phyloP scores from a whole-genome alignment of 768 basidiomycete species.

The Porpolomopsis calyptriformis region DNA sequence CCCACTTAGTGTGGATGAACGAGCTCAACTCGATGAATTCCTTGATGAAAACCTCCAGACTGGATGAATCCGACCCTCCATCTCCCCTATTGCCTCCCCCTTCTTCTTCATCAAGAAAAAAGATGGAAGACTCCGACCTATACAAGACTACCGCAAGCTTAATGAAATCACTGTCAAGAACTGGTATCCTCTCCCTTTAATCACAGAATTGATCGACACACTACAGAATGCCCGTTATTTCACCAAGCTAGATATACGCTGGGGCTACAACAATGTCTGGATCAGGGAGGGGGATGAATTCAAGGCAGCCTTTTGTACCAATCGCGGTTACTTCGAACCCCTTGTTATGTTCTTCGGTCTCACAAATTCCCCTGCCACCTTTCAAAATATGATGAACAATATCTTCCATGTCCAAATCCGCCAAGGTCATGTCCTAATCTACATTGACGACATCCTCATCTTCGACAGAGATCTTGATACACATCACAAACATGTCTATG shows the following conservation, averaged over 20 bases:
- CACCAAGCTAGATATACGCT: slow-evolving; percentile 28
- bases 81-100: slow-evolving; percentile 15
- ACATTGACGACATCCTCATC: slow-evolving; percentile 36
- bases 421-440: slow-evolving; percentile 22
- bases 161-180: slow-evolving; percentile 28
- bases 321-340: slow-evolving; percentile 7
- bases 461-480: slow-evolving; percentile 14
- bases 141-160: slow-evolving; percentile 25
- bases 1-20: slow-evolving; percentile 14
- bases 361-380: slow-evolving; percentile 17
- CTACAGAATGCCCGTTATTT: slow-evolving; percentile 18
- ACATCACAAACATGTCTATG: slow-evolving; percentile 10
- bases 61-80: slow-evolving; percentile 17
- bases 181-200: slow-evolving; percentile 26
- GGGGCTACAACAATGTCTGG: slow-evolving; percentile 12
- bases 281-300: slow-evolving; percentile 9
- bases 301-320: slow-evolving; percentile 10
- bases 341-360: slow-evolving; percentile 12
- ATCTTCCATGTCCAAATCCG: slow-evolving; percentile 18
- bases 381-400: slow-evolving; percentile 8
- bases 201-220: slow-evolving; percentile 19
- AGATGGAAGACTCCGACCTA: slow-evolving; percentile 16
- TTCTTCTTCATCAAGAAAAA: slow-evolving; percentile 21
- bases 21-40: slow-evolving; percentile 17
- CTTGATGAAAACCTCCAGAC: slow-evolving; percentile 19